phyloP scores from a whole-genome alignment of 352 stramenopile species.

The Phytophthora fragariaefolia region DNA sequence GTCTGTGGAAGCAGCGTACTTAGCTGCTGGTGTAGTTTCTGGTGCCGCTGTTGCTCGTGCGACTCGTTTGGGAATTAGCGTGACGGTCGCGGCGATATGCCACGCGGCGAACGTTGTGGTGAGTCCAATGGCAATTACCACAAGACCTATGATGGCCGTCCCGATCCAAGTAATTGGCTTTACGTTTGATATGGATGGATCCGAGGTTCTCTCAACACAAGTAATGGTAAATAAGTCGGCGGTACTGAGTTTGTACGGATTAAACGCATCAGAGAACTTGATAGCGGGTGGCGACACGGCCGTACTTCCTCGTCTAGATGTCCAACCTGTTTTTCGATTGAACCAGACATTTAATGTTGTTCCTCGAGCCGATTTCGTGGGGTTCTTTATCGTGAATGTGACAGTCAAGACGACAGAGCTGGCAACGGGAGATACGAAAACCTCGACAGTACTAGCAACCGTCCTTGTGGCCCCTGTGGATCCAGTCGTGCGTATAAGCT shows the following conservation, averaged over 20 bases:
- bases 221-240: slow-evolving; percentile 37
- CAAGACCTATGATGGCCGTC: slow-evolving; percentile 29
- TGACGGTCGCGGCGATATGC: slow-evolving; percentile 30
- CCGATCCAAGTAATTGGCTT: slow-evolving; percentile 31
- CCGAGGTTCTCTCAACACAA: slow-evolving; percentile 24
- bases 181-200: slow-evolving; percentile 42
- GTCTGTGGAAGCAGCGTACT: slow-evolving; percentile 13
- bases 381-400: slow-evolving; percentile 49
- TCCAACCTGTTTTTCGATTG: slow-evolving; percentile 21
- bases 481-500: slow-evolving; percentile 26
- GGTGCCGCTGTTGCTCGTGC: background rate
- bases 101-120: slow-evolving; percentile 30
- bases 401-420: slow-evolving; percentile 43
- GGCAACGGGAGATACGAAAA: slow-evolving; percentile 38
- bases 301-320: slow-evolving; percentile 10
- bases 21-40: background rate
- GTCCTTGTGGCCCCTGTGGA: slow-evolving; percentile 42
- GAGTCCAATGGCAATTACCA: slow-evolving; percentile 31
- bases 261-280: slow-evolving; percentile 31
- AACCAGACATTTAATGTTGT: slow-evolving; percentile 34
- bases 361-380: slow-evolving; percentile 49
- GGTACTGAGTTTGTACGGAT: slow-evolving; percentile 24
- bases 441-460: slow-evolving; percentile 20
- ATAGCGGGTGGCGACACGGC: slow-evolving; percentile 11
- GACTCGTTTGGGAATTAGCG: background rate